Evolutionary conservation across 106 monocot genomes (phyloP).

Genomic region (Dendrobium chrysotoxum): DNA sequence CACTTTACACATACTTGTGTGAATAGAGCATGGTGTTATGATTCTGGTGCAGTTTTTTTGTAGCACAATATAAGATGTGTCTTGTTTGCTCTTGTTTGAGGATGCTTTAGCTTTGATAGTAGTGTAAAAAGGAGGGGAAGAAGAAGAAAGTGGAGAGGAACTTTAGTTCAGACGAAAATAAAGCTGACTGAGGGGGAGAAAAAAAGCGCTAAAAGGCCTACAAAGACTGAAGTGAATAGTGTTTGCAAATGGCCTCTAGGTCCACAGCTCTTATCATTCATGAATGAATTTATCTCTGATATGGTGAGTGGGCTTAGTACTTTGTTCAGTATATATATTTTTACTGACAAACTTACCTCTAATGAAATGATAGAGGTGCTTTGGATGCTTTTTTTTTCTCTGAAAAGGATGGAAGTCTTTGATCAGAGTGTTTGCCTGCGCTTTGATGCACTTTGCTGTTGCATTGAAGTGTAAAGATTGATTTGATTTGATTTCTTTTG

Average conservation of each 20-base stretch:
- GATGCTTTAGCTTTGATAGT: not conserved
- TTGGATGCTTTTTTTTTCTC: not conserved
- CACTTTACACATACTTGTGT: not conserved
- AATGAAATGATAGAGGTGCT: not conserved
- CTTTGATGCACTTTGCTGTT: conserved; percentile 1
- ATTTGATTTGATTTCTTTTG: conserved; percentile 6
- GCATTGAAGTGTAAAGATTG: conserved; percentile 13
- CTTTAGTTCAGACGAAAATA: not conserved
- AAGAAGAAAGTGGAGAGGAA: not conserved
- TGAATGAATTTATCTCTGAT: conserved; percentile 4
- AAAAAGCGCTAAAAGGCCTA: not conserved
- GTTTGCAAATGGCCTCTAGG: not conserved
- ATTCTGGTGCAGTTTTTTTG: conserved; percentile 11
- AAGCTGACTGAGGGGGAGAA: not conserved
- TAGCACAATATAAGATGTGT: conserved; percentile 6
- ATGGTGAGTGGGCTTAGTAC: conserved; percentile 10
- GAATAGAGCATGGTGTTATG: not conserved
- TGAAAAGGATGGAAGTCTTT: not conserved
- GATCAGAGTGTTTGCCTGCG: conserved; percentile 4
- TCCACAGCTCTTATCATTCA: conserved; percentile 5
- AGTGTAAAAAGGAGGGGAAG: not conserved
- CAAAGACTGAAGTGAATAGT: not conserved
- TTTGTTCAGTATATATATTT: conserved; percentile 2
- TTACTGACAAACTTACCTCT: not conserved
- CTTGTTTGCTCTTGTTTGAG: not conserved